Base-by-base conservation (phyloP, 139 green algal genomes). In the Haematococcus sp. region DNA sequence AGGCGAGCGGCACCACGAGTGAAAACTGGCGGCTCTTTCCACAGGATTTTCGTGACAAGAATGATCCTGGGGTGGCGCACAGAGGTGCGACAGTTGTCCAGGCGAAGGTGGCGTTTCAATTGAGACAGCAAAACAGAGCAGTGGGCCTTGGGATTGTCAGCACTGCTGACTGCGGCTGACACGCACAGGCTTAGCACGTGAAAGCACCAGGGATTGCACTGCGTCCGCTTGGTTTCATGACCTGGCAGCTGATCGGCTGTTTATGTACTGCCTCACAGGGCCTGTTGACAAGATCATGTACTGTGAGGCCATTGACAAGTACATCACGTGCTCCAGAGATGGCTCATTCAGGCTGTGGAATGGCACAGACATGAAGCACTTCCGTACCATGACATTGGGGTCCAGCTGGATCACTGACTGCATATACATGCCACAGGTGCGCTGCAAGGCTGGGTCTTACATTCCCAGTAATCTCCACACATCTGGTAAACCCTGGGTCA, bases 311-410 rank as follows among this genome's bases (percentile, higher is more conserved):
- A 75, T 93, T 34, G 88, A 94, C 70, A 91, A 90, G 71, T 96
- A 96, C 76, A 72, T 96, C 17, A 91, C 84, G 1, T 88, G 78
- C 63, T 68, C 70, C 2, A 76, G 84, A 2, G 89, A 94, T 65
- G 89, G 86, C 66, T 90, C 77, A 34, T 89, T 93, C 70, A 77
- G 90, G 56, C 74, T 94, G 60, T 96, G 91, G 91, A 87, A 88
- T 58, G 78, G 79, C 0, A 43, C 63, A 2, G 85, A 93, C 66
- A 63, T 93, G 31, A 81, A 84, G 20, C 90, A 92, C 44, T 65
- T 82, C n/a, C 86, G 83, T 44, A 91, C 83, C 20, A 81, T 94
- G 22, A 68, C 32, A 51, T 87, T 79, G 79, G 76, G 87, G 69
- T 76, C 55, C 40, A 78, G 64, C 35, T 96, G 91, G 91, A 87